phyloP scores from a whole-genome alignment of 345 rosid species.

The Acer yangbiense region DNA sequence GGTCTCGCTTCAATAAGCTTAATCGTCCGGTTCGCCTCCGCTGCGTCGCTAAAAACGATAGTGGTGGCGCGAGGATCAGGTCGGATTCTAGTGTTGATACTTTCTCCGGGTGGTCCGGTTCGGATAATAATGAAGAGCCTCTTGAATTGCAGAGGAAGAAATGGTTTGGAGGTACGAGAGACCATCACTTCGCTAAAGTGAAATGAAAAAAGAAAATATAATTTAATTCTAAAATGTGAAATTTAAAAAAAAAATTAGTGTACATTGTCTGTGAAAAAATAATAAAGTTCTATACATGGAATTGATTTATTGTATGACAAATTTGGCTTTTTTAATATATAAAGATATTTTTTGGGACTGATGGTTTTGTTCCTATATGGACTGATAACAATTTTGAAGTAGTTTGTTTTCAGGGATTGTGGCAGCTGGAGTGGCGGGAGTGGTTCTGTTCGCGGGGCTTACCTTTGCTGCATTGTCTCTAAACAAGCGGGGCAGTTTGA shows the following conservation, averaged over 20 bases:
- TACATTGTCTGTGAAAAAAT: background rate
- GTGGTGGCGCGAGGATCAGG: slow-evolving; percentile 31
- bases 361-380: slow-evolving; percentile 33
- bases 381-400: slow-evolving; percentile 65
- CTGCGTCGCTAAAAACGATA: slow-evolving; percentile 32
- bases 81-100: slow-evolving; percentile 45
- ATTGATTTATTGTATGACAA: background rate
- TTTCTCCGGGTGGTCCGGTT: slow-evolving; percentile 75
- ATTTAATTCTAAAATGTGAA: background rate
- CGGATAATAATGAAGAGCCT: slow-evolving; percentile 40
- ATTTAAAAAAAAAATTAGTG: background rate
- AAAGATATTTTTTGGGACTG: slow-evolving; percentile 1
- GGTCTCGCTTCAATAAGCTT: slow-evolving; percentile 34
- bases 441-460: slow-evolving; percentile 58
- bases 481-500: slow-evolving; percentile 49
- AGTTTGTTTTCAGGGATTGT: slow-evolving; percentile 84
- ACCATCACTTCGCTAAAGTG: background rate
- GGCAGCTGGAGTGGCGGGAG: slow-evolving; percentile 75
- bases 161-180: slow-evolving; percentile 57
- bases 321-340: background rate
- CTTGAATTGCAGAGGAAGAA: slow-evolving; percentile 49
- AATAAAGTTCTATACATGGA: background rate
- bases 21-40: slow-evolving; percentile 28
- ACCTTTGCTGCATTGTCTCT: slow-evolving; percentile 63
- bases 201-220: background rate